Evolutionary conservation across 352 stramenopile species (phyloP).

Genomic region (Pythium myriotylum): DNA sequence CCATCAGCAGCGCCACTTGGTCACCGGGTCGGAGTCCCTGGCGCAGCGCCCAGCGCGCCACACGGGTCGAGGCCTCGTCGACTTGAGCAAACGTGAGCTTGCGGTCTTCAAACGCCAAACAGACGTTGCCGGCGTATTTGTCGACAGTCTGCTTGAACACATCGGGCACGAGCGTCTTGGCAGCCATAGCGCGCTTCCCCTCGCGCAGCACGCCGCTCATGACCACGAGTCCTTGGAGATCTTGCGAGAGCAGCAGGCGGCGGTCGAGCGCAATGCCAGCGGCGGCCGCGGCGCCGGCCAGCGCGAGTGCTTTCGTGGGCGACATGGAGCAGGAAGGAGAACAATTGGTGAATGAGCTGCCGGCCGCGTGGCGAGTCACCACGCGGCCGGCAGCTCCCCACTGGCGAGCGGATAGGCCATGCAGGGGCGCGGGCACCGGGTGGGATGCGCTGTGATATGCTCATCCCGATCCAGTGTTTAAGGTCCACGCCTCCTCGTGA

Average conservation of each 20-base stretch:
- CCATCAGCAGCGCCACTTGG: conserved; percentile 79
- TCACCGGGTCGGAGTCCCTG: conserved; percentile 50
- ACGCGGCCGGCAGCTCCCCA: too few relatives aligned
- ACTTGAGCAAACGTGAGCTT: conserved; percentile 58
- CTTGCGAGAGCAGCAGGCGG: conserved; percentile 48
- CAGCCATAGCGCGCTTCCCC: conserved; percentile 37
- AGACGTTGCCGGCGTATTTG: conserved; percentile 58
- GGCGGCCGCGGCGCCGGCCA: not conserved
- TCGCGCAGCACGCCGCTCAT: conserved; percentile 41
- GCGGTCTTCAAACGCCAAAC: conserved; percentile 55
- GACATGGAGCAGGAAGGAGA: too few relatives aligned
- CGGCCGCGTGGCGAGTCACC: conserved; percentile 15
- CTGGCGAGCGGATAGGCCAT: too few relatives aligned
- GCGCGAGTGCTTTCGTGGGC: too few relatives aligned
- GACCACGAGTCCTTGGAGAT: conserved; percentile 41
- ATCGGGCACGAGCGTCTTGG: conserved; percentile 46
- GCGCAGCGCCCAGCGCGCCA: conserved; percentile 72
- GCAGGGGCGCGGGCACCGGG: too few relatives aligned
- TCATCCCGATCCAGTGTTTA: too few relatives aligned
- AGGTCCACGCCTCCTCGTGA: too few relatives aligned
- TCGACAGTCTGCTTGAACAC: conserved; percentile 60
- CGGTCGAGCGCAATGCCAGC: conserved; percentile 24
- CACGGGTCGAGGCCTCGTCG: conserved; percentile 65
- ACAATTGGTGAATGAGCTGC: not conserved
- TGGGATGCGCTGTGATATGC: too few relatives aligned